Evolutionary conservation across 2,329 filamentous ascomycete genomes (phyloP), one percentile per base, ranked within the genome.

Genomic region (Colletotrichum graminicola): DNA sequence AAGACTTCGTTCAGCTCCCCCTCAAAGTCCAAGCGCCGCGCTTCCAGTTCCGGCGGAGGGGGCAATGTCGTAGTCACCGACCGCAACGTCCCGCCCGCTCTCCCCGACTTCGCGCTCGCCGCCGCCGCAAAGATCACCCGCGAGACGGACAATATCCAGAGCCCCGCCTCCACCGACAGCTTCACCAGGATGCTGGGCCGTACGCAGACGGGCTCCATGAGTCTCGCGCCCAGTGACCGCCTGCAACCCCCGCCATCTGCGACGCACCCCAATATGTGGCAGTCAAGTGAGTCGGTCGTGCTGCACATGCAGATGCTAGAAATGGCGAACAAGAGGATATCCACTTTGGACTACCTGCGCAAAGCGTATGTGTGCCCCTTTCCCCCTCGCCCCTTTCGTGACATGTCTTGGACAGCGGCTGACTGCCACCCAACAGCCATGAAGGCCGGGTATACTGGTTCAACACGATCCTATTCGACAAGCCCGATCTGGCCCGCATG

Each of bases 371-470:
- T 56, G 34, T 36, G 36, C 49, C 45, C 45, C 45, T n/a, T 21
- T 34, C 29, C 49, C 14, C 7, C 5, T 3, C 59, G 21, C 23
- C 32, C 29, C 45, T 18, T 5, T 12, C 10, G 34, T 5, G 16
- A n/a, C 8, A 11, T 43, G 39, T 49, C 10, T 63, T 29, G 52
- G 49, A 62, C 10, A 26, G 21, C 73, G 32, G 23, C 73, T 74
- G n/a, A 74, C 60, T 26, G 32, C 3, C 8, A 21, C 55, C 29
- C 7, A 65, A 62, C 79, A 97, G 94, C 36, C 95, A 99, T 79
- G 94, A 98, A 82, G 95, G 95, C 72, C 91, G 94, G 70, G 91
- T 97, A 52, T 98, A 97, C 84, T 98, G 96, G 95, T 98, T 98
- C 86, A 98, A 98, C 83, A 98, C 96, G 0, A 90, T 97, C 72